Conservation (phyloP, 1,284 basidiomycete species). For the Sutorius eximius region DNA sequence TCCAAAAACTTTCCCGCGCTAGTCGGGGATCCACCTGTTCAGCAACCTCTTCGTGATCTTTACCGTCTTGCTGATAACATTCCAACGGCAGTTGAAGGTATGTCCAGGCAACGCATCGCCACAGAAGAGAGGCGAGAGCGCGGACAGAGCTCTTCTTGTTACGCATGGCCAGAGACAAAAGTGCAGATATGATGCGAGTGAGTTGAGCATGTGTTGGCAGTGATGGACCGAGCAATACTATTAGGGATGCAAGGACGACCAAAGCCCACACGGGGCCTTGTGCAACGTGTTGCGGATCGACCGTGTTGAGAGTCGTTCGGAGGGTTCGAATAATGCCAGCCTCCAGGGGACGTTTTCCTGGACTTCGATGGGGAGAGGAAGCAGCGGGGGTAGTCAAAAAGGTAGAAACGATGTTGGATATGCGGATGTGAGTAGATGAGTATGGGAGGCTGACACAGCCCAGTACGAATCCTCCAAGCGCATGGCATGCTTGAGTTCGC, state of each 20-base stretch:
- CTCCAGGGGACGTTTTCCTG: conserved; percentile 38
- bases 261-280: conserved; percentile 76
- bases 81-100: conserved; percentile 55
- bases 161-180: conserved; percentile 55
- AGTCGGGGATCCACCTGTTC: conserved; percentile 30
- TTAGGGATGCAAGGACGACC: conserved; percentile 58
- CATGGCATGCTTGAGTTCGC: conserved; percentile 69
- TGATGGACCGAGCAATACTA: conserved; percentile 59
- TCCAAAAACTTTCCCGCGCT: conserved; percentile 48
- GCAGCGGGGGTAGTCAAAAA: conserved; percentile 45
- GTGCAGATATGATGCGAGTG: conserved; percentile 46
- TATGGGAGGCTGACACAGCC: conserved; percentile 49
- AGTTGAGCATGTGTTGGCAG: conserved; percentile 48
- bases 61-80: conserved; percentile 35
- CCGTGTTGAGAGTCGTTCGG: conserved; percentile 54
- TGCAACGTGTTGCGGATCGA: conserved; percentile 56
- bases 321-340: conserved; percentile 61
- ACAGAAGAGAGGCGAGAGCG: conserved; percentile 55
- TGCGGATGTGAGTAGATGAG: conserved; percentile 48
- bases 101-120: conserved; percentile 64
- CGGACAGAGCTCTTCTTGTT: conserved; percentile 63
- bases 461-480: conserved; percentile 64
- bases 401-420: conserved; percentile 47
- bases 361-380: conserved; percentile 35
- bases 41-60: conserved; percentile 37